Base-by-base conservation (phyloP, 169 alveolate species). In the Neospora caninum region DNA sequence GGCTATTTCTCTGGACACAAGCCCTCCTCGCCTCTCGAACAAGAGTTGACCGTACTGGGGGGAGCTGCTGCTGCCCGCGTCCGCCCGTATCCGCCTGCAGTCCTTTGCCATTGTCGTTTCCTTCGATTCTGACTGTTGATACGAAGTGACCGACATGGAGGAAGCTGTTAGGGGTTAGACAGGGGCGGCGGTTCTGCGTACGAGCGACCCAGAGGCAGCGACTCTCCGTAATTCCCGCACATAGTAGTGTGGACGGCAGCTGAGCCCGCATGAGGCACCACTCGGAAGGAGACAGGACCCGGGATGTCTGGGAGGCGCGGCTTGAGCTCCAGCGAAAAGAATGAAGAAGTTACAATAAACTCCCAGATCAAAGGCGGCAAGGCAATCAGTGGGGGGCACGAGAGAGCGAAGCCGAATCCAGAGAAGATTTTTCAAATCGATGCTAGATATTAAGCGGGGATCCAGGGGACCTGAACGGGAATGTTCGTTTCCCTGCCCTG, bases 1-100 rank as follows among this genome's bases (percentile, higher is more conserved):
- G 45, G 45, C 45, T 78, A 16, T n/a, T 78, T 16, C 45, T 20
- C 86, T 78, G 86, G 49, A 78, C 86, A n/a, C 86, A 78, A 38
- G 86, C 86, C 22, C 86, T n/a, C 42, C 86, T 43, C 9, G 86
- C 86, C n/a, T 78, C 86, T n/a, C 86, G 39, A 36, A 78, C 86
- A 10, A 78, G 86, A 78, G 86, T 10, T 78, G 86, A 78, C 49
- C 86, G 86, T n/a, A 20, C 86, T 25, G 86, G 39, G 39, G 45
- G 43, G 20, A 22, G n/a, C 73, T 16, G 25, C 31, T 64, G 34
- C 73, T 64, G 73, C 73, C 73, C 73, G 16, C 73, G 4, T 22
- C 7, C n/a, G 7, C 58, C 58, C n/a, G 4, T 4, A 22, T 16
- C 73, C 4, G 39, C 45, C 45, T 78, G 39, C 42, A 4, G 22